Base-by-base conservation (phyloP, 768 basidiomycete species). In the Hortiboletus campestris region DNA sequence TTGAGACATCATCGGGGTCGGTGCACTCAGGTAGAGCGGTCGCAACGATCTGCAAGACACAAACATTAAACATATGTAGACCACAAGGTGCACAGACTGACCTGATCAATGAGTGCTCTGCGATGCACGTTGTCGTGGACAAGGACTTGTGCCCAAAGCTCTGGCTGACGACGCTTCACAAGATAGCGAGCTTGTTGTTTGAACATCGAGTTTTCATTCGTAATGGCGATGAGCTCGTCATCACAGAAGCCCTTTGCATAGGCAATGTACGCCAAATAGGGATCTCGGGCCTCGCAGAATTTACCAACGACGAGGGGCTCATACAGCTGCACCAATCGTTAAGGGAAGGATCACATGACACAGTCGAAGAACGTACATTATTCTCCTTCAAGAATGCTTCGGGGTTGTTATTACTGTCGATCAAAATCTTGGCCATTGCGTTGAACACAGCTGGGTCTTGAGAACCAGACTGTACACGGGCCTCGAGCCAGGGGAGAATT, bases 131-230 rank as follows among this genome's bases (percentile, higher is more conserved):
- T 98, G 60, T 94, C 94, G 4, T 83, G 80, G 12, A 84, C 79
- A 52, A 99, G 86, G 35, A 99, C 97, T 74, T 98, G 94, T 2
- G 89, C 85, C 97, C 97, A 99, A 31, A 99, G 84, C 58, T 98
- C 97, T 16, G 90, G 85, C 58, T 92, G 86, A 58, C 97, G 91
- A 63, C 97, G 88, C 75, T 95, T 97, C 68, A 98, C 91, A 55
- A 99, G 84, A 75, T 99, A 99, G 29, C 97, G 88, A 49, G 97
- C 92, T 74, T 98, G 97, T 67, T 99, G 96, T 75, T 98, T 99
- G 83, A 95, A 99, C 97, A 99, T 99, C 13, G 94, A 88, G 77
- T 99, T 99, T 62, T 96, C 95, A 69, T 98, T 98, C 46, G 97
- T 98, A 71, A 99, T 96, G 20, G 84, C 72, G 67, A 99, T 95